Conservation (phyloP, 805 yeast genomes). For the Naumovozyma baii region DNA sequence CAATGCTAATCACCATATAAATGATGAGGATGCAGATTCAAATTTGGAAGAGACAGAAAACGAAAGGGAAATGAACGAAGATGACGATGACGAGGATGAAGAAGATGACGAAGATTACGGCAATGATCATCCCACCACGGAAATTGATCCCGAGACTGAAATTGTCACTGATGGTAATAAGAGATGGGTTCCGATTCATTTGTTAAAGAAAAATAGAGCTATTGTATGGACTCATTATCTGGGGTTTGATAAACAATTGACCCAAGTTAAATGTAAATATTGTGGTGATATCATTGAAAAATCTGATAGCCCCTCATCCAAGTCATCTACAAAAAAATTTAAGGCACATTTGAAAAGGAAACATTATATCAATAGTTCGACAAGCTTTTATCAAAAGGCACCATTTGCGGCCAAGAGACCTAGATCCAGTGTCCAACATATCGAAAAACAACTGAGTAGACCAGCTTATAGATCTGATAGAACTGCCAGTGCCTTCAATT, state of each 20-base stretch:
- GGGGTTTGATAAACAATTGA: slow-evolving; percentile 1
- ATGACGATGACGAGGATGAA: not conserved
- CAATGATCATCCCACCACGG: not conserved
- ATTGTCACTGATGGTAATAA: slow-evolving; percentile 3
- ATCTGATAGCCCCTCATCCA: not conserved
- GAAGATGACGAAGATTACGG: not conserved
- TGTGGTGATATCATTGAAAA: slow-evolving; percentile 7
- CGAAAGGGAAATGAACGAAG: not conserved
- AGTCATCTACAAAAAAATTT: slow-evolving; percentile 1
- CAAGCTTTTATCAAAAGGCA: slow-evolving; percentile 3
- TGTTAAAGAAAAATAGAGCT: slow-evolving; percentile 5
- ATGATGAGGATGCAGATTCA: slow-evolving; percentile 4
- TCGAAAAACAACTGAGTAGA: not conserved
- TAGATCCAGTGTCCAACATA: not conserved
- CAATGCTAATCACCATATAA: too few species aligned
- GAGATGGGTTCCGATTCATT: slow-evolving; percentile 11
- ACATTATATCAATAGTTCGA: slow-evolving; percentile 7
- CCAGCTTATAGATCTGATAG: not conserved
- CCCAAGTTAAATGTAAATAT: slow-evolving; percentile 11
- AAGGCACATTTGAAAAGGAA: slow-evolving; percentile 7
- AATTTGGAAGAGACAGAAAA: slow-evolving; percentile 6
- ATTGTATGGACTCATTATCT: slow-evolving; percentile 11
- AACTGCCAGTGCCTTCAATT: not conserved
- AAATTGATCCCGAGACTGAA: slow-evolving; percentile 2
- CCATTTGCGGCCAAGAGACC: not conserved